These are phyloP conservation scores for Tolypocladium endophyticum DNA, from an alignment of 2,329 filamentous ascomycete species.

Conservation along the genomic window DNA sequence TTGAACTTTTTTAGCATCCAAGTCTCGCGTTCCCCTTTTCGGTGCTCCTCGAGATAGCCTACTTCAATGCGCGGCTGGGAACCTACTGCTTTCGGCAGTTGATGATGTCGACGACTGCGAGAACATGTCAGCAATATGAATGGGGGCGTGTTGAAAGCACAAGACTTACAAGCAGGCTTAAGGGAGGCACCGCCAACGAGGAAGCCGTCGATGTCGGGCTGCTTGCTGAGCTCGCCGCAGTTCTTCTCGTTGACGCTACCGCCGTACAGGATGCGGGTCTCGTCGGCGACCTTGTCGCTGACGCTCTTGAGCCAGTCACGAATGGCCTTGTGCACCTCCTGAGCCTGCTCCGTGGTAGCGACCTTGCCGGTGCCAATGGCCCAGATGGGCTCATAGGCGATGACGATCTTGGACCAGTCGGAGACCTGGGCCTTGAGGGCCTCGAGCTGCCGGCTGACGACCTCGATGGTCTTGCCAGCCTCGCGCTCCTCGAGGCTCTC, in stretches of 20 bases:
- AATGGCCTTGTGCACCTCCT: slow-evolving; percentile 89
- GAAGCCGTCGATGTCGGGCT: slow-evolving; percentile 96
- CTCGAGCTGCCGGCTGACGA: slow-evolving; percentile 75
- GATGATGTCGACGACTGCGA: slow-evolving; percentile 47
- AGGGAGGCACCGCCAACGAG: slow-evolving; percentile 91
- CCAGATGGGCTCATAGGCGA: slow-evolving; percentile 99
- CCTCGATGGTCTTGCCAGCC: slow-evolving; percentile 70
- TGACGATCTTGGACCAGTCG: slow-evolving; percentile 90
- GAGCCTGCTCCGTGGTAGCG: slow-evolving; percentile 77
- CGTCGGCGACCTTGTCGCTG: slow-evolving; percentile 62
- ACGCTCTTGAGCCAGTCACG: slow-evolving; percentile 81
- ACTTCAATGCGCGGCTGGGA: not conserved
- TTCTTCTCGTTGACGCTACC: slow-evolving; percentile 98
- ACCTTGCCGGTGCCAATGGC: slow-evolving; percentile 90
- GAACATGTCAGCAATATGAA: not conserved
- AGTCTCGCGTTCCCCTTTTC: not conserved
- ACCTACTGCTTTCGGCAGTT: slow-evolving; percentile 40
- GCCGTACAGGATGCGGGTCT: slow-evolving; percentile 91
- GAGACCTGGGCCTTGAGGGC: slow-evolving; percentile 67
- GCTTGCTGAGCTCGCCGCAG: slow-evolving; percentile 82
- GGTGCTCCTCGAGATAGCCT: not conserved
- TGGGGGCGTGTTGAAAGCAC: not conserved
- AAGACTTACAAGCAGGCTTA: slow-evolving; percentile 79
- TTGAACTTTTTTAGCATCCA: not conserved
- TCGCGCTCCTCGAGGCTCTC: slow-evolving; percentile 93